Conservation (phyloP, 306 rosid genomes). For the Medicago ruthenica region DNA sequence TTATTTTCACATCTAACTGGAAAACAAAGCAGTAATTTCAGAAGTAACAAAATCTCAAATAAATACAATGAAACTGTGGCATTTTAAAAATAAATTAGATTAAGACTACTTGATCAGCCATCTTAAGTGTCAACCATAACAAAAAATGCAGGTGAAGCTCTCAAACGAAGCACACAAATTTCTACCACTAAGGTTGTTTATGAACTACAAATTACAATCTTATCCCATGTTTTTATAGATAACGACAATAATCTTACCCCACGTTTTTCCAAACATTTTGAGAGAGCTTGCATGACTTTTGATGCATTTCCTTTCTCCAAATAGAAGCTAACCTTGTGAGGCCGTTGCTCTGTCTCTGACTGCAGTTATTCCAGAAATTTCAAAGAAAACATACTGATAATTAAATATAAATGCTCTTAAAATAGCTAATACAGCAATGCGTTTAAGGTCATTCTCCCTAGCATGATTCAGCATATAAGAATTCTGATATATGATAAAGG, state of each 20-base stretch:
- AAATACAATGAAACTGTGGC: slow-evolving; percentile 34
- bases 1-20: slow-evolving; percentile 81
- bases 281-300: slow-evolving; percentile 53
- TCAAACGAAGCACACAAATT: slow-evolving; percentile 12
- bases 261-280: slow-evolving; percentile 57
- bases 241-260: slow-evolving; percentile 57
- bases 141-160: not conserved
- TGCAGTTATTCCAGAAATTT: slow-evolving; percentile 52
- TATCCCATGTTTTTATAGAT: slow-evolving; percentile 48
- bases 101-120: not conserved
- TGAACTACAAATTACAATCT: slow-evolving; percentile 33
- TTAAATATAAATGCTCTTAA: slow-evolving; percentile 22
- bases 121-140: not conserved
- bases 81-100: slow-evolving; percentile 20
- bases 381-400: slow-evolving; percentile 11
- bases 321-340: slow-evolving; percentile 87
- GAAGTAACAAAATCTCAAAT: slow-evolving; percentile 6
- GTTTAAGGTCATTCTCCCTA: not conserved
- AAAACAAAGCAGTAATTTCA: slow-evolving; percentile 39
- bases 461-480: slow-evolving; percentile 22
- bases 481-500: not conserved
- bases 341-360: slow-evolving; percentile 77
- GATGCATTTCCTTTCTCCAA: slow-evolving; percentile 67
- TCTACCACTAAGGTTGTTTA: slow-evolving; percentile 23
- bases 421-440: not conserved